These are phyloP conservation scores for Globisporangium paddicum DNA, from an alignment of 352 stramenopile species.

Conservation along the genomic window DNA sequence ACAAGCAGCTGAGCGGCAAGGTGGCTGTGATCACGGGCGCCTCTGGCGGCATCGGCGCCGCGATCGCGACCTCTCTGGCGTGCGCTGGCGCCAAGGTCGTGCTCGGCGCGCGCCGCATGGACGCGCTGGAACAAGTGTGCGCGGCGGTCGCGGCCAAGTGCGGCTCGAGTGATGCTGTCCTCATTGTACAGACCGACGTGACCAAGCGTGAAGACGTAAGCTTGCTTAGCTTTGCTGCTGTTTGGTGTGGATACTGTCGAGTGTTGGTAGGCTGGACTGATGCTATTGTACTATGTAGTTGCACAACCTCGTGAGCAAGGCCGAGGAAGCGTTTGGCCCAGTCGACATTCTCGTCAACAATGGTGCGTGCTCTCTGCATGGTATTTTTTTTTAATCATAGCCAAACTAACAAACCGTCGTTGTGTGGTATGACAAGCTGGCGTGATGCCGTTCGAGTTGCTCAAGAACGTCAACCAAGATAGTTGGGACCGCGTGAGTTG, in stretches of 20 bases:
- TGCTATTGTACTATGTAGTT: slow-evolving; percentile 16
- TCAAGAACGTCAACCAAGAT: slow-evolving; percentile 89
- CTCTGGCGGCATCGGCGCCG: slow-evolving; percentile 83
- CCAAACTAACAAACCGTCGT: too few species aligned
- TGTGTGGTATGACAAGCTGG: slow-evolving; percentile 43
- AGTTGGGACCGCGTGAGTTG: slow-evolving; percentile 72
- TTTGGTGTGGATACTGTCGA: background rate
- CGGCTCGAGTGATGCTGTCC: slow-evolving; percentile 22
- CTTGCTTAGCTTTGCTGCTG: background rate
- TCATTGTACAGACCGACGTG: slow-evolving; percentile 56
- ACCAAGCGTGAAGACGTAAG: slow-evolving; percentile 58
- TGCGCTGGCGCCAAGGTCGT: slow-evolving; percentile 72
- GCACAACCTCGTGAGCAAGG: slow-evolving; percentile 51
- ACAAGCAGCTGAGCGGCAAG: slow-evolving; percentile 54
- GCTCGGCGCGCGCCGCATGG: slow-evolving; percentile 71
- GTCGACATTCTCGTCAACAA: slow-evolving; percentile 92
- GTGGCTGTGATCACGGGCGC: slow-evolving; percentile 87
- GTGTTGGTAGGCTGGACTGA: background rate
- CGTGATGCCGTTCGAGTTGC: slow-evolving; percentile 91
- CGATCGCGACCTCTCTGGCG: slow-evolving; percentile 73
- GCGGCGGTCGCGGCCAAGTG: slow-evolving; percentile 25
- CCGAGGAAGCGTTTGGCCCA: slow-evolving; percentile 54
- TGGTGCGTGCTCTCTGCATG: slow-evolving; percentile 15
- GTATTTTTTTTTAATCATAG: too few species aligned
- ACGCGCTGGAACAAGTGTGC: slow-evolving; percentile 47